Evolutionary conservation across 352 stramenopile genomes (phyloP).

Genomic region (Lagenidium sp.): DNA sequence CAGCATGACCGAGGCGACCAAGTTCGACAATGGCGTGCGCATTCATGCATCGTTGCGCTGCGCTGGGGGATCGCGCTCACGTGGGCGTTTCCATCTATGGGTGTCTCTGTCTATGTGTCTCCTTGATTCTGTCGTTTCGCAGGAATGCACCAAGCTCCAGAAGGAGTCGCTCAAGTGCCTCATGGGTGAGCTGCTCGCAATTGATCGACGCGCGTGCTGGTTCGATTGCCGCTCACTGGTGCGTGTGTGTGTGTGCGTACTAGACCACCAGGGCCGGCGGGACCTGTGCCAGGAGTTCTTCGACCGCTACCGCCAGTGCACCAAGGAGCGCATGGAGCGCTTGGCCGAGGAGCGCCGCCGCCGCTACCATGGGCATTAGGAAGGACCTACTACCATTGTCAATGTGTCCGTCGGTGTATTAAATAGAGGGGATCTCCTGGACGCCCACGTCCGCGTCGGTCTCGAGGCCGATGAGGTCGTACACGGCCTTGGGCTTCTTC

Average conservation of each 20-base stretch:
- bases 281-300: constrained; percentile 47
- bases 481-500: constrained; percentile 64
- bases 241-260: neutral
- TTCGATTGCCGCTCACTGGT: neutral
- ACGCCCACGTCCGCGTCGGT: constrained; percentile 63
- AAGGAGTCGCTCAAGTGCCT: constrained; percentile 63
- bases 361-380: neutral
- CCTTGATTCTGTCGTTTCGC: too few relatives aligned
- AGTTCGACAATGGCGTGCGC: neutral
- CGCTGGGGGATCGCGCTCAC: neutral
- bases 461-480: constrained; percentile 50
- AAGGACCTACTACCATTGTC: neutral
- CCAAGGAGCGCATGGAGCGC: too few relatives aligned
- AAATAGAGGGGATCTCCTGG: constrained; percentile 62
- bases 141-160: constrained; percentile 64
- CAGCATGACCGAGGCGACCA: neutral
- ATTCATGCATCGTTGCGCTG: neutral
- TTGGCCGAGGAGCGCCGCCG: too few relatives aligned
- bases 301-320: constrained; percentile 42
- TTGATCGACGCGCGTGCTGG: constrained; percentile 1
- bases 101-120: neutral
- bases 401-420: constrained; percentile 10
- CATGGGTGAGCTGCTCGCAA: constrained; percentile 21
- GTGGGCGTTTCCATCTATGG: neutral
- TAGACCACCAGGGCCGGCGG: constrained; percentile 43